Evolutionary conservation across 1,139 yeast species (phyloP).

Genomic region (Geotrichum cucujoidarum): DNA sequence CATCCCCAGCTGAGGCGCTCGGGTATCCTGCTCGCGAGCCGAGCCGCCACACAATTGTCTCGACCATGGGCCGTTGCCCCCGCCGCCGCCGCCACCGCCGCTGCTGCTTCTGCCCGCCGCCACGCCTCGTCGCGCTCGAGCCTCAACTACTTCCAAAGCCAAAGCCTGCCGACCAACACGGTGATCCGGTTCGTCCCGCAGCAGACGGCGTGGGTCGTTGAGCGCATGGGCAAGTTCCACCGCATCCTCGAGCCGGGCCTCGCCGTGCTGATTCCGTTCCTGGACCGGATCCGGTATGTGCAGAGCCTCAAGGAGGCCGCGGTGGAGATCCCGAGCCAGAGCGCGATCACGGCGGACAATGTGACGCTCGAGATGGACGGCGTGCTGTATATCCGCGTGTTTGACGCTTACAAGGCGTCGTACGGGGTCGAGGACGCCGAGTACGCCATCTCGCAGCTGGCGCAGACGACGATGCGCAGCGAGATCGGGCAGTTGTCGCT

Average conservation of each 20-base stretch:
- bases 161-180: constrained; percentile 68
- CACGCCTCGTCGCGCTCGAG: constrained; percentile 6
- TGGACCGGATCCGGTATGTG: constrained; percentile 75
- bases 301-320: constrained; percentile 80
- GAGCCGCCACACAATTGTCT: too few relatives aligned
- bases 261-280: constrained; percentile 64
- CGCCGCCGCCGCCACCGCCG: neutral
- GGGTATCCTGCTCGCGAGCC: neutral
- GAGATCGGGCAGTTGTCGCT: constrained; percentile 80
- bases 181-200: constrained; percentile 77
- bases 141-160: constrained; percentile 61
- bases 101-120: neutral
- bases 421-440: constrained; percentile 88
- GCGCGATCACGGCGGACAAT: constrained; percentile 81
- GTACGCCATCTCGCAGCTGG: constrained; percentile 78
- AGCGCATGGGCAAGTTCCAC: constrained; percentile 83
- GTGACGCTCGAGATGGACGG: constrained; percentile 85
- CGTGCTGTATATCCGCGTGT: constrained; percentile 68
- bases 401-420: constrained; percentile 79
- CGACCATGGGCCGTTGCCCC: too few relatives aligned
- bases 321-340: constrained; percentile 76
- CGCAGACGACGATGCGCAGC: constrained; percentile 86
- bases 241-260: constrained; percentile 73
- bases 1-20: neutral
- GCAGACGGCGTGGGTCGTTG: constrained; percentile 91